Evolutionary conservation across 2,329 filamentous ascomycete genomes (phyloP).

Genomic region (Orbilia quercus): DNA sequence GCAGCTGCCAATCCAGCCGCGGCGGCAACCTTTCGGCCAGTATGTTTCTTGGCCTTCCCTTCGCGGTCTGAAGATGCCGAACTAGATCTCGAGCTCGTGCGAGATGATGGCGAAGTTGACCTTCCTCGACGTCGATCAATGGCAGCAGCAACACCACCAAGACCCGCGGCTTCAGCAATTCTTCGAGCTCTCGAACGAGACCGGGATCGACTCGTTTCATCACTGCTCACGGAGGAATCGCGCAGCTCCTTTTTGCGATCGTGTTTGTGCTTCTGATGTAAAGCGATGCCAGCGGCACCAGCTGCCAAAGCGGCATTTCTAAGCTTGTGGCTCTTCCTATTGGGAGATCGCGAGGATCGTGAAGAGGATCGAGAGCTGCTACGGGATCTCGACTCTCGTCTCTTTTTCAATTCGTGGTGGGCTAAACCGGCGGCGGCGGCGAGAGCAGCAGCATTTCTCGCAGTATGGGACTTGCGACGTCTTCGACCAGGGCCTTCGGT

Average conservation of each 20-base stretch:
- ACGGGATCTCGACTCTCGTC: constrained; percentile 43
- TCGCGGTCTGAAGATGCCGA: constrained; percentile 50
- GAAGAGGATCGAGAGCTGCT: constrained; percentile 42
- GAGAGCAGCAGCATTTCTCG: constrained; percentile 47
- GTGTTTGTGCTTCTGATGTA: constrained; percentile 51
- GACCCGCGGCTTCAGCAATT: constrained; percentile 49
- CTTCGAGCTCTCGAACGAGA: constrained; percentile 49
- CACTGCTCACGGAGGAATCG: constrained; percentile 28
- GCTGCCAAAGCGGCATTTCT: constrained; percentile 50
- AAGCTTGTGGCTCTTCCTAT: constrained; percentile 51
- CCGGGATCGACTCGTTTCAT: constrained; percentile 19
- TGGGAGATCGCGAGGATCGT: constrained; percentile 15
- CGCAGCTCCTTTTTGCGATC: constrained; percentile 38
- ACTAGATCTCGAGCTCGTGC: constrained; percentile 48
- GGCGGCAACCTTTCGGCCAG: constrained; percentile 41
- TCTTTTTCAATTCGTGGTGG: constrained; percentile 47
- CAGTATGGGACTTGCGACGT: constrained; percentile 42
- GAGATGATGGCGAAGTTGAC: constrained; percentile 34
- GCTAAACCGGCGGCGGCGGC: constrained; percentile 43
- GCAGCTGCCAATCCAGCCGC: constrained; percentile 42
- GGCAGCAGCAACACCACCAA: constrained; percentile 49
- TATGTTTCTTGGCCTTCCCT: constrained; percentile 44
- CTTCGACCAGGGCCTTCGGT: constrained; percentile 37
- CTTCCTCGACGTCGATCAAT: constrained; percentile 25
- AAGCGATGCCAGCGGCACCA: constrained; percentile 42